These are phyloP conservation scores for Orbilia quercus DNA, from an alignment of 2,329 filamentous ascomycete species.

Conservation along the genomic window DNA sequence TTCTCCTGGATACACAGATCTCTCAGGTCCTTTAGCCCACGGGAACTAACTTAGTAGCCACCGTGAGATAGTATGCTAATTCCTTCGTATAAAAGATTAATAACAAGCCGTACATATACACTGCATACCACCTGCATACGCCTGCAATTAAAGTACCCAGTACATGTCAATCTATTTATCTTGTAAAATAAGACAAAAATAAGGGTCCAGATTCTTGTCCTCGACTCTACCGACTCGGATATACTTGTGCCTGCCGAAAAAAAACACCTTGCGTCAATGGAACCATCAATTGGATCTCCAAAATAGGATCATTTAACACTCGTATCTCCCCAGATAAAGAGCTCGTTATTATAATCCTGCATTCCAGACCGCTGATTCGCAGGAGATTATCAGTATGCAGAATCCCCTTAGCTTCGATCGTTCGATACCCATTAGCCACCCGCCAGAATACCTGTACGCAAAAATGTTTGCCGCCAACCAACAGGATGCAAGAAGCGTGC, in stretches of 20 bases:
- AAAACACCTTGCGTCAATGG: constrained; percentile 38
- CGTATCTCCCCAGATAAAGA: constrained; percentile 17
- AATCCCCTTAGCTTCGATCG: constrained; percentile 2
- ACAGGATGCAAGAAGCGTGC: constrained; percentile 45
- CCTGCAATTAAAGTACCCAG: constrained; percentile 40
- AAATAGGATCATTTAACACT: constrained; percentile 21
- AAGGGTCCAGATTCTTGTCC: no score
- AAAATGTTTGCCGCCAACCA: constrained; percentile 31
- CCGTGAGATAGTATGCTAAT: neutral
- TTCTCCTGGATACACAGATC: neutral
- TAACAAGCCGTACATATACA: constrained; percentile 35
- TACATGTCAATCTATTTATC: constrained; percentile 1
- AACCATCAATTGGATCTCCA: constrained; percentile 16
- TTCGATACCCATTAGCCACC: constrained; percentile 35
- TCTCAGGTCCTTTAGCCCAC: constrained; percentile 19
- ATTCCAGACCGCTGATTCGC: constrained; percentile 31
- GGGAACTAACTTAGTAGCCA: constrained; percentile 20
- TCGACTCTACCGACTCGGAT: no score
- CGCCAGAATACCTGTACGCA: neutral
- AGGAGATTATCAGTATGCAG: constrained; percentile 34
- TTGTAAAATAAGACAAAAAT: neutral
- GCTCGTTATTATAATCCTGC: neutral
- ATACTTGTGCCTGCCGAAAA: neutral
- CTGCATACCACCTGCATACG: constrained; percentile 26
- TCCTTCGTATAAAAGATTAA: neutral